Percentiles rank a stretch among this genome's conserved stretches.
Conservation (phyloP, 306 rosid species). For the Astragalus glycyphyllos region DNA sequence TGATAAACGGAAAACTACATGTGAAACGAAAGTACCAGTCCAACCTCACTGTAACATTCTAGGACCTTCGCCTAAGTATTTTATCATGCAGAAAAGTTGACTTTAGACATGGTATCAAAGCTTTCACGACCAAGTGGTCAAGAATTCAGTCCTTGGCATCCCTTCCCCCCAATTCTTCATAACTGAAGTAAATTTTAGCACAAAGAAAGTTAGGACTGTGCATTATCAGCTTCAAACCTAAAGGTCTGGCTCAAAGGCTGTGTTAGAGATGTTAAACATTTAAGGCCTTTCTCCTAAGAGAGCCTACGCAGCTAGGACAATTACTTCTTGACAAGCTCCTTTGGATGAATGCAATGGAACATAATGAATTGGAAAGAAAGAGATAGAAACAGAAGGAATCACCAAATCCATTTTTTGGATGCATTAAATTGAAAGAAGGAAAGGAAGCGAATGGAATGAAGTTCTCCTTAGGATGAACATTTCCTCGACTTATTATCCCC, state of each 20-base stretch:
- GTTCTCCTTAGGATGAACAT: neutral
- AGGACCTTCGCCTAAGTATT: neutral
- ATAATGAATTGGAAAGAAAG: slow-evolving; percentile 14
- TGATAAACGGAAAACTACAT: neutral
- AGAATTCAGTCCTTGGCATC: too few species aligned
- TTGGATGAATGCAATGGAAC: slow-evolving; percentile 17
- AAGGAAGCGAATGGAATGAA: slow-evolving; percentile 11
- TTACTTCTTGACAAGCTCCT: slow-evolving; percentile 16
- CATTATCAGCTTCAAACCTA: slow-evolving; percentile 32
- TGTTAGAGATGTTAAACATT: slow-evolving; percentile 16
- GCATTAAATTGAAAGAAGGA: slow-evolving; percentile 24
- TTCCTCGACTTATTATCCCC: slow-evolving; percentile 13
- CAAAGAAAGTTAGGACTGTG: slow-evolving; percentile 2
- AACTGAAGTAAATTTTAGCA: slow-evolving; percentile 30
- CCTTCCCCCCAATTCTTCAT: slow-evolving; percentile 22
- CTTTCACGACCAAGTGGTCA: too few species aligned
- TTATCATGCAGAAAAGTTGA: too few species aligned
- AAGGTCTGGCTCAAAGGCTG: slow-evolving; percentile 13
- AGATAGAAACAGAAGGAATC: slow-evolving; percentile 20
- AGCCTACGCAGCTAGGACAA: slow-evolving; percentile 15
- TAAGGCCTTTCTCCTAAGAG: slow-evolving; percentile 30
- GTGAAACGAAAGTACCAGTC: neutral
- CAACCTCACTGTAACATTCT: slow-evolving; percentile 14
- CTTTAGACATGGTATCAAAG: too few species aligned
- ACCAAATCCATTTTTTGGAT: slow-evolving; percentile 15